Evolutionary conservation across 768 basidiomycete genomes (phyloP).

Genomic region (Podaxis sp.): DNA sequence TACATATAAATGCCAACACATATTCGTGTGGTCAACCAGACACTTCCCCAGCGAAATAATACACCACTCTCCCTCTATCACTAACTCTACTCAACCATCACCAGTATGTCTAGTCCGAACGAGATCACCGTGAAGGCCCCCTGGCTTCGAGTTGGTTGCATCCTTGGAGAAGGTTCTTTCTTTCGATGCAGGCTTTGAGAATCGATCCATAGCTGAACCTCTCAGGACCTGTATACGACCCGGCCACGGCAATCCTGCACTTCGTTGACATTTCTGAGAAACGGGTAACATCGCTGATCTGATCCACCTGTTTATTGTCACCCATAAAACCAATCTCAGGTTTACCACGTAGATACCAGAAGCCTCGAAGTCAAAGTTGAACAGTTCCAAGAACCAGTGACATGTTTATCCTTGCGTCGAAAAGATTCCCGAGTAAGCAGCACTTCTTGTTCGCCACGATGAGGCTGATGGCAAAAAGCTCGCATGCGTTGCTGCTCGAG

Average conservation of each 20-base stretch:
- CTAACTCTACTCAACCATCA: constrained; percentile 3
- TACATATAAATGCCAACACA: constrained; percentile 2
- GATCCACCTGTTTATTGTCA: not conserved
- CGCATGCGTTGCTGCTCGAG: constrained; percentile 53
- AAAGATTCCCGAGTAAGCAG: constrained; percentile 40
- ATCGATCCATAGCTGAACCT: not conserved
- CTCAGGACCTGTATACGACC: constrained; percentile 61
- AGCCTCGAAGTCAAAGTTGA: constrained; percentile 38
- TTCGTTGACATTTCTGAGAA: constrained; percentile 63
- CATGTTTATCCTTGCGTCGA: constrained; percentile 52
- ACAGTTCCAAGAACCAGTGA: constrained; percentile 49
- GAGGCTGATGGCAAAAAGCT: constrained; percentile 30
- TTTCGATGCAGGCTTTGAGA: not conserved
- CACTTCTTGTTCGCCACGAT: constrained; percentile 7
- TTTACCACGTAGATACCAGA: constrained; percentile 45
- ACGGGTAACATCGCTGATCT: constrained; percentile 32
- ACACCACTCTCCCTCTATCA: constrained; percentile 4
- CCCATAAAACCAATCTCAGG: constrained; percentile 27
- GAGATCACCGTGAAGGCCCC: constrained; percentile 41
- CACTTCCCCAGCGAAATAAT: constrained; percentile 1
- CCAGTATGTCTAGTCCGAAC: constrained; percentile 7
- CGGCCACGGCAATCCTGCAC: constrained; percentile 47
- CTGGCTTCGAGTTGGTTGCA: constrained; percentile 49
- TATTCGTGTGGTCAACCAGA: not conserved
- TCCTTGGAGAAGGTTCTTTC: constrained; percentile 55